phyloP scores from a whole-genome alignment of 2,329 filamentous ascomycete genomes.

The Colletotrichum orbiculare region DNA sequence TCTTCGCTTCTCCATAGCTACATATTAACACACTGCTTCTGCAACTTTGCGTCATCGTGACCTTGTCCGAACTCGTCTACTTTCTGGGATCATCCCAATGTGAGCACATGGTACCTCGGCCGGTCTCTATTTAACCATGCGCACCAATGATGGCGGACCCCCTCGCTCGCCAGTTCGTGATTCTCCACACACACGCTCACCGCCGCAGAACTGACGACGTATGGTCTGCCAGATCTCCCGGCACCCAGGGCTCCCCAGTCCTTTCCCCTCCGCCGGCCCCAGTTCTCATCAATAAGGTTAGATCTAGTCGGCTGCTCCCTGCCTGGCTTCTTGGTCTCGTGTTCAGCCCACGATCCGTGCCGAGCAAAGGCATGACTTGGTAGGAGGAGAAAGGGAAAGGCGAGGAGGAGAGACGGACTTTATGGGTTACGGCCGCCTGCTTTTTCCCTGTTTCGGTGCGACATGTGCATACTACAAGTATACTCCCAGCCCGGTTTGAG shows the following conservation, averaged over 20 bases:
- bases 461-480: too few species aligned
- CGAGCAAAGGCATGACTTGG: too few species aligned
- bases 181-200: constrained; percentile 8
- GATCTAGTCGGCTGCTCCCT: not conserved
- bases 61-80: constrained; percentile 1
- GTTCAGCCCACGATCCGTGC: too few species aligned
- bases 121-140: constrained; percentile 14
- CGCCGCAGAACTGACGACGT: constrained; percentile 16
- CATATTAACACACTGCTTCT: constrained; percentile 1
- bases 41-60: not conserved
- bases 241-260: constrained; percentile 14
- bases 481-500: too few species aligned
- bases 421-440: too few species aligned
- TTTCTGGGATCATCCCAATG: not conserved
- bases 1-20: not conserved
- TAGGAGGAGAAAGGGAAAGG: too few species aligned
- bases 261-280: constrained; percentile 6
- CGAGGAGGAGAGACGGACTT: too few species aligned
- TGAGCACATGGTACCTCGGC: not conserved
- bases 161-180: not conserved
- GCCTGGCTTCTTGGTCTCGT: not conserved
- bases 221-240: constrained; percentile 21
- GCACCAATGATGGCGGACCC: constrained; percentile 19
- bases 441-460: too few species aligned
- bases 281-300: constrained; percentile 15